Percentiles rank a stretch among this genome's conserved stretches.
Evolutionary conservation across 2,329 filamentous ascomycete species (phyloP).

Genomic region (Phaeomoniella chlamydospora): DNA sequence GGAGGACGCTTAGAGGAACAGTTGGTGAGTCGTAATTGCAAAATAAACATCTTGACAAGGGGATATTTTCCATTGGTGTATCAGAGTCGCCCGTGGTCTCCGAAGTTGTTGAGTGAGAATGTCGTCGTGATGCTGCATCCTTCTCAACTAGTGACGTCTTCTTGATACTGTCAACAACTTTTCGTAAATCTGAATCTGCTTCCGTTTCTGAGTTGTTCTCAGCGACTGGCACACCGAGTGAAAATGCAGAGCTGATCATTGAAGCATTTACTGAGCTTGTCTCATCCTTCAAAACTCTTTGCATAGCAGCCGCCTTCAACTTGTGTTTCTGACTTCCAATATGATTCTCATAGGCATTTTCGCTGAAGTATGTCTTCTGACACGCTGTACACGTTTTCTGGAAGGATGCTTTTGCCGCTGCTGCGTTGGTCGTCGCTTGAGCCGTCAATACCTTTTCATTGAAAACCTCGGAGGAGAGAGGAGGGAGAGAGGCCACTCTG

Average conservation of each 20-base stretch:
- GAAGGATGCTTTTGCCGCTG: slow-evolving; percentile 77
- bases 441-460: slow-evolving; percentile 91
- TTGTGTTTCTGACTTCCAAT: slow-evolving; percentile 82
- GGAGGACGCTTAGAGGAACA: slow-evolving; percentile 59
- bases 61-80: slow-evolving; percentile 27
- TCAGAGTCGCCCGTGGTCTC: slow-evolving; percentile 11
- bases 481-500: slow-evolving; percentile 75
- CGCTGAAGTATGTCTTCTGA: slow-evolving; percentile 87
- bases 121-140: slow-evolving; percentile 24
- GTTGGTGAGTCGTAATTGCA: slow-evolving; percentile 76
- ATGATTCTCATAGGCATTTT: slow-evolving; percentile 92
- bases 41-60: slow-evolving; percentile 59
- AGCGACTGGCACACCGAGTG: slow-evolving; percentile 63
- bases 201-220: slow-evolving; percentile 21
- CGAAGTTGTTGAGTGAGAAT: slow-evolving; percentile 19
- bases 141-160: slow-evolving; percentile 43
- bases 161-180: slow-evolving; percentile 65
- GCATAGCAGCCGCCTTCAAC: slow-evolving; percentile 42
- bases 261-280: slow-evolving; percentile 48
- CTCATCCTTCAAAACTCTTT: slow-evolving; percentile 24
- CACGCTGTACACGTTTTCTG: slow-evolving; percentile 72
- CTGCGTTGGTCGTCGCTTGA: slow-evolving; percentile 68
- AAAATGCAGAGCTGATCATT: slow-evolving; percentile 81
- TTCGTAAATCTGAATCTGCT: slow-evolving; percentile 45
- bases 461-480: slow-evolving; percentile 83